phyloP scores from a whole-genome alignment of 2,329 filamentous ascomycete species.

The Penicillium occitanis region DNA sequence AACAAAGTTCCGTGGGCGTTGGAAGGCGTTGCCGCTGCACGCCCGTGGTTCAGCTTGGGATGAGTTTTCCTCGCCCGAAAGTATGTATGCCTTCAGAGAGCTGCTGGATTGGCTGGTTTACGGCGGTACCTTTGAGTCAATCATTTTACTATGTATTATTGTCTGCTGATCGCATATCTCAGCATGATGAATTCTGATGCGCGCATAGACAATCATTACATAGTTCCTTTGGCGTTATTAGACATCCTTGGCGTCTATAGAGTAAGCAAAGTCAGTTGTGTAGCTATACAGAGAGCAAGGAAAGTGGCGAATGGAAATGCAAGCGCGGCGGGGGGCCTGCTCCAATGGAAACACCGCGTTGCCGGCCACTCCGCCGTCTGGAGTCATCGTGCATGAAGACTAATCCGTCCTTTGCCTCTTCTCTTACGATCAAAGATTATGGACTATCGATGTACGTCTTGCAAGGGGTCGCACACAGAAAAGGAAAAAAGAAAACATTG shows the following conservation, averaged over 20 bases:
- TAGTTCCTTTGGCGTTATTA: not conserved
- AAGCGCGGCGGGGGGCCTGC: not conserved
- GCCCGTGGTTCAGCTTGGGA: not conserved
- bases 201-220: not conserved
- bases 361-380: not conserved
- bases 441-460: not conserved
- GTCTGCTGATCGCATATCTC: not conserved
- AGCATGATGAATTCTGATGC: not conserved
- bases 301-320: slow-evolving; percentile 1
- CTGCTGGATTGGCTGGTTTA: not conserved
- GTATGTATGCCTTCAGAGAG: not conserved
- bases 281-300: not conserved
- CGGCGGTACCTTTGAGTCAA: not conserved
- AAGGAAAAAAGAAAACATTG: not conserved
- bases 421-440: not conserved
- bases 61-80: not conserved
- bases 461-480: not conserved
- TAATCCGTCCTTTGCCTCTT: not conserved
- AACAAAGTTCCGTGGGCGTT: not conserved
- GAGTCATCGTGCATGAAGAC: not conserved
- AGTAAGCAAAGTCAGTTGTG: not conserved
- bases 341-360: not conserved
- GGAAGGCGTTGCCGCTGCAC: not conserved
- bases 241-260: too few relatives aligned
- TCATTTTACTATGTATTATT: not conserved